A percentile compares a stretch with the other conserved stretches of the same genome.
phyloP scores from a whole-genome alignment of 2,329 filamentous ascomycete species.

The Fusarium caatingaense region DNA sequence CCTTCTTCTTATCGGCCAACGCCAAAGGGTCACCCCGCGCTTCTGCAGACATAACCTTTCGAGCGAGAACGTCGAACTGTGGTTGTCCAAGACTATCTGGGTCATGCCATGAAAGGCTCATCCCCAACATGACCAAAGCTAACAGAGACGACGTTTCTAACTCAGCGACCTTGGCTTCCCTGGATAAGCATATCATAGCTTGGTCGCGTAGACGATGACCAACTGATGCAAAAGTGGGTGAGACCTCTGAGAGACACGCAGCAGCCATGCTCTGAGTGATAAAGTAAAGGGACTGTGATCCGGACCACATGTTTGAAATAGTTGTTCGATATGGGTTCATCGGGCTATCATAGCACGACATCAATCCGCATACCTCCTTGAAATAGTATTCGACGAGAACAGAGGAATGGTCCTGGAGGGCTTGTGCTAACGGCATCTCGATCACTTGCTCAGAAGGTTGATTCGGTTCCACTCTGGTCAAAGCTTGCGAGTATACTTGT shows the following conservation, averaged over 20 bases:
- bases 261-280: constrained; percentile 74
- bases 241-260: constrained; percentile 67
- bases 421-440: constrained; percentile 29
- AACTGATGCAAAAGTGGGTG: constrained; percentile 60
- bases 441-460: neutral
- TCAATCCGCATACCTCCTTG: constrained; percentile 69
- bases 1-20: constrained; percentile 39
- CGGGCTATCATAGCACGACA: constrained; percentile 72
- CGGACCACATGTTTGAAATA: constrained; percentile 67
- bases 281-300: constrained; percentile 68
- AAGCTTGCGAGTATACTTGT: neutral
- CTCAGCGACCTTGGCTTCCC: constrained; percentile 59
- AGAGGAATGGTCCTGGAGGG: constrained; percentile 58
- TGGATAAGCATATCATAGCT: constrained; percentile 62
- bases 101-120: constrained; percentile 70
- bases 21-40: constrained; percentile 2
- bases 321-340: constrained; percentile 71
- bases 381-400: constrained; percentile 73
- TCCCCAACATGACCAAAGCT: constrained; percentile 68
- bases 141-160: constrained; percentile 66
- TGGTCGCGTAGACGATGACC: constrained; percentile 58
- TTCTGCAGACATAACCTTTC: constrained; percentile 27
- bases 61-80: constrained; percentile 37
- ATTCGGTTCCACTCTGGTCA: constrained; percentile 5
- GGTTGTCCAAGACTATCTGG: constrained; percentile 61